Evolutionary conservation across 2,329 filamentous ascomycete species (phyloP).

Genomic region (Aspergillus sp.): DNA sequence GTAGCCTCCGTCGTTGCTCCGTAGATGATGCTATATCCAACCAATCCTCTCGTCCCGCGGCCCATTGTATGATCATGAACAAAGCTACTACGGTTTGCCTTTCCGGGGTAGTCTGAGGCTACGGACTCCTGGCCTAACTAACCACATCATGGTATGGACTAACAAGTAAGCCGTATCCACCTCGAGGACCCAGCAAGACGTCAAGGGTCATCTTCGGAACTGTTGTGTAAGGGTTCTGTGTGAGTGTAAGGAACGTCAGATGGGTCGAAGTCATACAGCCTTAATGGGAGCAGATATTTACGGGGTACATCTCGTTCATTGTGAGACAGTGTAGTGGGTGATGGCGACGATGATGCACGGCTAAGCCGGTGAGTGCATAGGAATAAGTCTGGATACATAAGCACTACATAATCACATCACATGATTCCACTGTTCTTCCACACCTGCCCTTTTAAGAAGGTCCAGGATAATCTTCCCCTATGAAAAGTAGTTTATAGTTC

Average conservation of each 20-base stretch:
- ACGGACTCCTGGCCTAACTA: not conserved
- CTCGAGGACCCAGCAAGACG: not conserved
- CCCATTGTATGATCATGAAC: conserved; percentile 1
- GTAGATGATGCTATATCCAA: not conserved
- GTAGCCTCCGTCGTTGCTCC: not conserved
- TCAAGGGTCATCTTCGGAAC: not conserved
- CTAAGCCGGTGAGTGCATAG: not conserved
- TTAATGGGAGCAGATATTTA: not conserved
- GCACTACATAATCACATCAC: not conserved
- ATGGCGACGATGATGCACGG: not conserved
- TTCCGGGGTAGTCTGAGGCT: conserved; percentile 4
- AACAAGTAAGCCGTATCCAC: not conserved
- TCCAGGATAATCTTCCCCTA: not conserved
- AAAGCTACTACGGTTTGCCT: not conserved
- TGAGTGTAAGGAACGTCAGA: not conserved
- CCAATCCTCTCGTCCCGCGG: not conserved
- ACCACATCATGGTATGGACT: conserved; percentile 1
- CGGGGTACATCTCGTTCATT: not conserved
- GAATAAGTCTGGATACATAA: not conserved
- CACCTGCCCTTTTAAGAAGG: not conserved
- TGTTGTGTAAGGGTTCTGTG: not conserved
- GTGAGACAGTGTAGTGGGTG: not conserved
- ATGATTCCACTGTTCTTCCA: not conserved
- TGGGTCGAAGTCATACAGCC: not conserved
- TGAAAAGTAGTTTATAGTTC: not conserved